Base-by-base conservation (phyloP, 495 filamentous ascomycete species). In the Xylaria castorea region DNA sequence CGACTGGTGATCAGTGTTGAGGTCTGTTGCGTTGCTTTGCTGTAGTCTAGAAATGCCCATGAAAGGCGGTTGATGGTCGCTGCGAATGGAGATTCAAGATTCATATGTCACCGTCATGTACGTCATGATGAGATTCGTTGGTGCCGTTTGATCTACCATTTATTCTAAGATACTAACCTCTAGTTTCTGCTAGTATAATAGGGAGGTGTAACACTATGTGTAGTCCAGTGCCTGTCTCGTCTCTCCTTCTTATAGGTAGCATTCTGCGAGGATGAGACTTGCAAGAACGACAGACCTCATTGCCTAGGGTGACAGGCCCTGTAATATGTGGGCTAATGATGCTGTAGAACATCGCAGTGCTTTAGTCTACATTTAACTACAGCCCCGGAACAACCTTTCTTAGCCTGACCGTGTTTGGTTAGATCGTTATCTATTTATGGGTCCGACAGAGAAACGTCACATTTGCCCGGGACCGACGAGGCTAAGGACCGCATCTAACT, bases 391-490 rank as follows among this genome's bases (percentile, higher is more conserved):
- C 48, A n/a, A 20, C 14, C 7, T 48, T 48, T 48, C n/a, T 51
- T 51, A 25, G 48, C n/a, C 48, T 2, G 57, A 11, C 30, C 32
- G 32, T 18, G 30, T 38, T 61, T 38, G 34, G 16, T 61, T 38
- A 61, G 30, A 22, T 38, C 1, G 34, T 7, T 22, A 11, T 61
- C 57, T 61, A 61, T 36, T 38, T 36, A 20, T 38, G 57, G 57
- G 32, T 1, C 57, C 18, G 20, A 38, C 20, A 38, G 53, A 50
- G 74, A 77, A 57, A 75, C 67, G 18, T 70, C 73, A 3, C 75
- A 70, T 22, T 79, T 81, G 22, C 69, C 9, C 2, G 7, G 1
- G 46, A 48, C 18, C 46, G 46, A 48, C n/a, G 46, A 48, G 46
- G 46, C 48, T 51, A n/a, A n/a, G n/a, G n/a, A n/a, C n/a, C n/a